Evolutionary conservation across 805 yeast genomes (phyloP).

Genomic region (Ogataea zsoltii): DNA sequence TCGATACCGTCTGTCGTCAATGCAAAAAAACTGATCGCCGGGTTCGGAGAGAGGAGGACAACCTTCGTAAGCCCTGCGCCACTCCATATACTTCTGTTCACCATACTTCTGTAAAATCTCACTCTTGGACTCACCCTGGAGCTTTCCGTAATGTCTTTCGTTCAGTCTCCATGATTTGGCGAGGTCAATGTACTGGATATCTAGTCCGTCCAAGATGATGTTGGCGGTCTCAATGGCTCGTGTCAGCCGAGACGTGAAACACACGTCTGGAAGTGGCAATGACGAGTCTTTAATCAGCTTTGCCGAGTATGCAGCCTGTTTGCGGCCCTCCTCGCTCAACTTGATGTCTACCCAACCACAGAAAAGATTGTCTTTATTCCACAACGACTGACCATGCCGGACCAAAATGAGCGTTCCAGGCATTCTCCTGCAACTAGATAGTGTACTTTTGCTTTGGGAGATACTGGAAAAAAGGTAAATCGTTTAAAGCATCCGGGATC

Average conservation of each 20-base stretch:
- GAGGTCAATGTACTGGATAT: slow-evolving; percentile 48
- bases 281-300: slow-evolving; percentile 51
- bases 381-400: slow-evolving; percentile 82
- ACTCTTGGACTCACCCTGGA: slow-evolving; percentile 77
- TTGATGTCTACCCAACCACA: slow-evolving; percentile 87
- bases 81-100: slow-evolving; percentile 68
- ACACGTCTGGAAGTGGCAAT: slow-evolving; percentile 48
- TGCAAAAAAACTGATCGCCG: slow-evolving; percentile 40
- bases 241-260: slow-evolving; percentile 70
- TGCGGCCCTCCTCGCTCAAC: slow-evolving; percentile 63
- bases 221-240: slow-evolving; percentile 76
- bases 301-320: slow-evolving; percentile 70
- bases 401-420: slow-evolving; percentile 48
- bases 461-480: no score
- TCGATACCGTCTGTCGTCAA: slow-evolving; percentile 41
- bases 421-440: slow-evolving; percentile 17
- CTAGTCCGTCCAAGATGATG: slow-evolving; percentile 59
- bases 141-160: slow-evolving; percentile 81
- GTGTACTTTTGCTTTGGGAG: no score
- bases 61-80: slow-evolving; percentile 79
- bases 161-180: slow-evolving; percentile 76
- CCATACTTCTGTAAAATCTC: slow-evolving; percentile 67
- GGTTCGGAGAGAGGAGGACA: slow-evolving; percentile 55
- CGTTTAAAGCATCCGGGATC: no score
- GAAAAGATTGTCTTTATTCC: slow-evolving; percentile 73